Percentiles rank a stretch among this genome's conserved stretches.
Evolutionary conservation across 2,329 filamentous ascomycete genomes (phyloP).

Genomic region (Exserohilum turcica): DNA sequence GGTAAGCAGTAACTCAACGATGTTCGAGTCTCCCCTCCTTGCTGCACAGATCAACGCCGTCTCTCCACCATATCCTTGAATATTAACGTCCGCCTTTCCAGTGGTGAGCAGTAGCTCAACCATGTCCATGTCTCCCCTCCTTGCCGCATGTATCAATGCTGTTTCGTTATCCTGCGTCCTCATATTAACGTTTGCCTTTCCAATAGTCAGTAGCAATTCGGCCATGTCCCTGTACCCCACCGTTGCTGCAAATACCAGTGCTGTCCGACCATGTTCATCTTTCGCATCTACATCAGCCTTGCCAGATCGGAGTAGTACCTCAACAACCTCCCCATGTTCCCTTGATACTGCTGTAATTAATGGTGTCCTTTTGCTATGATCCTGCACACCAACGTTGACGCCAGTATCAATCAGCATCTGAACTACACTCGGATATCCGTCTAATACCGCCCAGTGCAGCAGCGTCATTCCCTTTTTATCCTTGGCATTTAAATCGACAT

Average conservation of each 20-base stretch:
- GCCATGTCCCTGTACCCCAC: background rate
- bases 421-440: background rate
- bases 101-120: background rate
- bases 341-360: background rate
- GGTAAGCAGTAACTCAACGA: background rate
- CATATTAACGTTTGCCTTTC: background rate
- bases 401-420: background rate
- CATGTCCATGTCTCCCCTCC: background rate
- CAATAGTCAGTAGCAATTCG: background rate
- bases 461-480: background rate
- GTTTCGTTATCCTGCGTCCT: too few relatives aligned
- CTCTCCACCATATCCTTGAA: accelerated
- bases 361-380: background rate
- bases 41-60: background rate
- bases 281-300: background rate
- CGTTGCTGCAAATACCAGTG: background rate
- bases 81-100: background rate
- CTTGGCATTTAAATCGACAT: background rate
- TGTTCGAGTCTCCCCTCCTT: background rate
- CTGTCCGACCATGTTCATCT: background rate
- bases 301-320: background rate
- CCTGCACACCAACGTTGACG: background rate
- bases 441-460: background rate
- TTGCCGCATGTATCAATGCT: background rate
- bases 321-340: background rate